These are phyloP conservation scores for Cucumis hystrix DNA, from an alignment of 306 rosid species.

Conservation along the genomic window DNA sequence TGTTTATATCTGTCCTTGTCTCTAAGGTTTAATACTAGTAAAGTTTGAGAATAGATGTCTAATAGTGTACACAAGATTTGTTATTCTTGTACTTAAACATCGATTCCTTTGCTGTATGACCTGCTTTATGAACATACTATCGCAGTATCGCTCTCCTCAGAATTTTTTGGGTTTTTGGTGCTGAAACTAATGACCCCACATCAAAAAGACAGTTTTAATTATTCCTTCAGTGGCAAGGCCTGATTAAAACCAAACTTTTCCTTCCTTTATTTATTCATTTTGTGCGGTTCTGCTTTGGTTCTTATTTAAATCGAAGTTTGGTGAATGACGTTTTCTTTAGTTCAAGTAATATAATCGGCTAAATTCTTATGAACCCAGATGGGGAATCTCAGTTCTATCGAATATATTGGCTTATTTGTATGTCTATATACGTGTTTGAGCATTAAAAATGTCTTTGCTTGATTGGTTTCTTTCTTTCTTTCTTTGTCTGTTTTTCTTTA, in stretches of 20 bases:
- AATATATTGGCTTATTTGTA: neutral
- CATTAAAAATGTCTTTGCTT: neutral
- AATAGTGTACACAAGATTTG: neutral
- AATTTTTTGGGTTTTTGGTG: neutral
- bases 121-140: neutral
- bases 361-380: neutral
- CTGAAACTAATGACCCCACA: neutral
- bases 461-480: neutral
- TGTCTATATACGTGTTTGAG: neutral
- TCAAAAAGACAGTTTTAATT: neutral
- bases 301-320: neutral
- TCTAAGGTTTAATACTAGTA: neutral
- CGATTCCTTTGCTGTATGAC: neutral
- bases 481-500: neutral
- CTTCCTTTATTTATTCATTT: neutral
- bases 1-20: neutral
- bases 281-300: neutral
- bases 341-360: neutral
- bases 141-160: neutral
- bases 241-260: neutral
- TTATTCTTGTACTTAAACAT: neutral
- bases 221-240: neutral
- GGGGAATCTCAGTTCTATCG: neutral
- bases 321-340: slow-evolving; percentile 3
- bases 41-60: neutral